phyloP scores from a whole-genome alignment of 306 rosid genomes.

The Morella rubra region DNA sequence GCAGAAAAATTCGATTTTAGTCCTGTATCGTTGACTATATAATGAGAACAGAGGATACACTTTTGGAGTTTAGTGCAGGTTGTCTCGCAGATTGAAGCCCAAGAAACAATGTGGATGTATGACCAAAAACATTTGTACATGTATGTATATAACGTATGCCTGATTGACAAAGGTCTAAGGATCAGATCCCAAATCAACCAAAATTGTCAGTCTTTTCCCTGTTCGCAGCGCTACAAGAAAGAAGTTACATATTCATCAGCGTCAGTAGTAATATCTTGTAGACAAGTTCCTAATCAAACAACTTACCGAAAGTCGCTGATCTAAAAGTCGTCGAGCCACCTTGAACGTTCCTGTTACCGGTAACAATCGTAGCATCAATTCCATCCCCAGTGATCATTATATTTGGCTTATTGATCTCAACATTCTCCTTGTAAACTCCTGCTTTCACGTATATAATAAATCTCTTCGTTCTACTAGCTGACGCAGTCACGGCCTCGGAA shows the following conservation, averaged over 20 bases:
- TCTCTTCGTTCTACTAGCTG: conserved; percentile 39
- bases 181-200: too few species aligned
- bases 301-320: conserved; percentile 84
- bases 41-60: neutral
- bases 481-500: conserved; percentile 55
- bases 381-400: conserved; percentile 83
- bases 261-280: neutral
- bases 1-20: too few species aligned
- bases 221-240: neutral
- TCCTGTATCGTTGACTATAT: neutral
- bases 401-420: conserved; percentile 46
- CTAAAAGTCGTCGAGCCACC: conserved; percentile 63
- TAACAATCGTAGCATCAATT: conserved; percentile 56
- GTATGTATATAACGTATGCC: too few species aligned
- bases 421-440: conserved; percentile 66
- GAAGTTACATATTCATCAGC: too few species aligned
- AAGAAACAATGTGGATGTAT: too few species aligned
- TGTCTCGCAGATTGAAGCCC: neutral
- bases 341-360: conserved; percentile 29
- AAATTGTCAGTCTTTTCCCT: neutral
- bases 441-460: conserved; percentile 62
- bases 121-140: neutral
- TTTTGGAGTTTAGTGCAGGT: neutral
- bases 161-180: neutral
- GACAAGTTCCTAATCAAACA: neutral